Base-by-base conservation (phyloP, 2,329 filamentous ascomycete genomes). In the Colletotrichum navitas region DNA sequence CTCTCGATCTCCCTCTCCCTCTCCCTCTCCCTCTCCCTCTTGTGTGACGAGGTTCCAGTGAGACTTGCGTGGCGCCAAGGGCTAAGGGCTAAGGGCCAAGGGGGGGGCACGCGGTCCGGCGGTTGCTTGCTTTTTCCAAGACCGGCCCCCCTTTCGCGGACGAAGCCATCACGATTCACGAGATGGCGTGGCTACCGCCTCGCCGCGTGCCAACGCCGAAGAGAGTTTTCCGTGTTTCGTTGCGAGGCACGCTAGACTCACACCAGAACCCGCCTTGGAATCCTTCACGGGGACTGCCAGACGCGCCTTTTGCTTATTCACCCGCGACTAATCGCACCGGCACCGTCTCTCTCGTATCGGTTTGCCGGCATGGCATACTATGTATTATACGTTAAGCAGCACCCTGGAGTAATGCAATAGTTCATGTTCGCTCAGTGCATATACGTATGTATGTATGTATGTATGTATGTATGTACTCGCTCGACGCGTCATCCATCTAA, bases 231-330 rank as follows among this genome's bases (percentile, higher is more conserved):
- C 18, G 43, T 71, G 59, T 69, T 68, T 64, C 68, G 68, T n/a
- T 18, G 54, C 69, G 60, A 60, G 55, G 54, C 59, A 65, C 66
- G 69, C 69, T 72, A 72, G 69, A 72, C 49, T 72, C 66, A 72
- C 66, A 72, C 66, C 69, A 72, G 69, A 72, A 72, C 66, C 66
- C 32, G 47, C 54, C 59, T 49, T 68, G 61, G 66, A 72, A 68
- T 69, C 55, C 26, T 64, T 66, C 59, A 64, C 58, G 36, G 58
- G 45, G 59, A 21, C 32, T 68, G 43, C 64, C 63, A 61, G 43
- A 41, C 39, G 39, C 47, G 56, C 52, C 45, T 3, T 39, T 41
- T 41, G 39, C 39, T 41, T 5, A 16, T 41, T 65, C 54, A 36
- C 66, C 45, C 45, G 54, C n/a, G 36, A 45, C 61, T 52, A 59